phyloP scores from a whole-genome alignment of 2,329 filamentous ascomycete genomes.

The Aspergillus terreus region DNA sequence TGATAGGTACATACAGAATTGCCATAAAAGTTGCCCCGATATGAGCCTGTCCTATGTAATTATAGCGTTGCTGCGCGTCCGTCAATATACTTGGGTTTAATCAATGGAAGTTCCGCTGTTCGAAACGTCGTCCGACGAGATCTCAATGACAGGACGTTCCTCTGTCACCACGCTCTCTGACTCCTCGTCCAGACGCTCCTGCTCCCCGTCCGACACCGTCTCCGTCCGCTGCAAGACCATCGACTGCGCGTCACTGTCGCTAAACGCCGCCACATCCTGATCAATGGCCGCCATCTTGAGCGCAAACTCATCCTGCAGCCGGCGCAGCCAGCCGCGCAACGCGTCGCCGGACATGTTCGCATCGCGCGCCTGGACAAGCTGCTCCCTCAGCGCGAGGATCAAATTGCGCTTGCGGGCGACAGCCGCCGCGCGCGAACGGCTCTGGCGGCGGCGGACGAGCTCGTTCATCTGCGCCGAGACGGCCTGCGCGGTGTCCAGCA shows the following conservation, averaged over 20 bases:
- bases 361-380: conserved; percentile 64
- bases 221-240: not conserved
- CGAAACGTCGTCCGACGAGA: not conserved
- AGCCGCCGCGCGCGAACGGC: conserved; percentile 55
- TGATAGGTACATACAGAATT: not conserved
- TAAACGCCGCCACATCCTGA: conserved; percentile 21
- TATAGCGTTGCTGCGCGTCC: too few relatives aligned
- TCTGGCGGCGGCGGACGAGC: conserved; percentile 56
- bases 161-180: not conserved
- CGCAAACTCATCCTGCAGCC: conserved; percentile 72
- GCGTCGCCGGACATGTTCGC: conserved; percentile 63
- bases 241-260: not conserved
- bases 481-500: conserved; percentile 65
- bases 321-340: conserved; percentile 61
- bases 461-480: conserved; percentile 62
- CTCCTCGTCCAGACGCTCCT: not conserved
- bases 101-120: not conserved
- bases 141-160: not conserved
- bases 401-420: conserved; percentile 66
- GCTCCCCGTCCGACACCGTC: not conserved
- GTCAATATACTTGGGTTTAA: not conserved
- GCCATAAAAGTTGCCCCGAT: not conserved
- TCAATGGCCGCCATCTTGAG: conserved; percentile 66
- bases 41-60: too few relatives aligned
- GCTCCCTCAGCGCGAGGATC: conserved; percentile 68